phyloP scores from a whole-genome alignment of 2,329 filamentous ascomycete species.

The Hymenoscyphus fructigenus region DNA sequence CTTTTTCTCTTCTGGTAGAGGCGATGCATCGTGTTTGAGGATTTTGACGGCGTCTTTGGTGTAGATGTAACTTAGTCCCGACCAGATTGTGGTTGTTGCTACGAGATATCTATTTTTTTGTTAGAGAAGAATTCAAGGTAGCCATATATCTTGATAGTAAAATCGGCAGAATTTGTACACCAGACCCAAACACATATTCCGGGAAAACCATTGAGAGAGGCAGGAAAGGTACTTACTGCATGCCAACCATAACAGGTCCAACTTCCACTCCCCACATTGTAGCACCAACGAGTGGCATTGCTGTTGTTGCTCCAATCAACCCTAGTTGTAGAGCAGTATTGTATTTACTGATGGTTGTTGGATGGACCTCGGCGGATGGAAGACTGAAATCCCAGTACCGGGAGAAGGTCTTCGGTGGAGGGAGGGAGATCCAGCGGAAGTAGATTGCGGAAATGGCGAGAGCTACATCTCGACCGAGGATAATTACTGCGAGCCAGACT shows the following conservation, averaged over 20 bases:
- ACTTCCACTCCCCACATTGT: conserved; percentile 53
- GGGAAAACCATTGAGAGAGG: too few relatives aligned
- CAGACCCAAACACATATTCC: too few relatives aligned
- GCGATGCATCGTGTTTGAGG: conserved; percentile 44
- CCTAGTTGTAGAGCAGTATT: conserved; percentile 92
- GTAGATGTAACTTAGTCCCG: conserved; percentile 87
- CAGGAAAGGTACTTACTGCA: conserved; percentile 55
- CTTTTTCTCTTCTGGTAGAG: neutral
- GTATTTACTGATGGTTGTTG: conserved; percentile 82
- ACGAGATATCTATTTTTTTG: conserved; percentile 66
- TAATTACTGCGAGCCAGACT: conserved; percentile 88
- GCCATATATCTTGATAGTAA: too few relatives aligned
- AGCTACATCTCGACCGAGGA: conserved; percentile 83
- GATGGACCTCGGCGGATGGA: conserved; percentile 79
- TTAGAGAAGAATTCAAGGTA: too few relatives aligned
- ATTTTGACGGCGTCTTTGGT: conserved; percentile 92
- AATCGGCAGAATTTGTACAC: too few relatives aligned
- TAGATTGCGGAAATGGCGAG: conserved; percentile 86
- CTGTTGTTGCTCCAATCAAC: conserved; percentile 80
- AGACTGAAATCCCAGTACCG: conserved; percentile 98
- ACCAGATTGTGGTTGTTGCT: conserved; percentile 88
- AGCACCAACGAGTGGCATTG: conserved; percentile 60
- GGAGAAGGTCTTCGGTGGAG: conserved; percentile 85
- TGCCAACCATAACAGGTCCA: conserved; percentile 53
- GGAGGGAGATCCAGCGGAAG: conserved; percentile 92